Conservation (phyloP, 495 filamentous ascomycete species). For the Acidiella bohemica region DNA sequence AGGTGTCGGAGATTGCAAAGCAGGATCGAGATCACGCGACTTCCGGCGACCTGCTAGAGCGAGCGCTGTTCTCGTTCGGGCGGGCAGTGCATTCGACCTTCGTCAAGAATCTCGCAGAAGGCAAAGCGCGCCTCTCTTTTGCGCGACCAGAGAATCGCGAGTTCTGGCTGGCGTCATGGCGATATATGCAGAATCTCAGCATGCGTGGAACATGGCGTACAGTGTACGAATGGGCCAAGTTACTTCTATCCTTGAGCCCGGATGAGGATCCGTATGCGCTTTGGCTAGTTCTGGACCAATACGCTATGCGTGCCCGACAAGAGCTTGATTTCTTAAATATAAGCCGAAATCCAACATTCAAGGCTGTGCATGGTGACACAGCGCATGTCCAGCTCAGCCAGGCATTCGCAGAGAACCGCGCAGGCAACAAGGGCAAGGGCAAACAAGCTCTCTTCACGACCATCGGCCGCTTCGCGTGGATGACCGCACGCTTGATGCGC, state of each 20-base stretch:
- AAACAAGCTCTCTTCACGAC: constrained; percentile 47
- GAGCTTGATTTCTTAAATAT: constrained; percentile 62
- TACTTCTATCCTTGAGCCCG: constrained; percentile 64
- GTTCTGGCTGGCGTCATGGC: constrained; percentile 78
- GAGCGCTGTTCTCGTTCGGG: constrained; percentile 86
- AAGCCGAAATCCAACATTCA: constrained; percentile 44
- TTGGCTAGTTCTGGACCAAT: constrained; percentile 61
- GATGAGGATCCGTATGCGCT: constrained; percentile 70
- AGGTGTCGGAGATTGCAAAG: constrained; percentile 82
- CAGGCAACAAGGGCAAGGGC: constrained; percentile 50
- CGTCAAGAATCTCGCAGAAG: constrained; percentile 55
- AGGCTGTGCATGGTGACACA: constrained; percentile 28
- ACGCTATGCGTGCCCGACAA: constrained; percentile 68
- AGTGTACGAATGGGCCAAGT: constrained; percentile 81
- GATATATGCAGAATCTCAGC: constrained; percentile 68
- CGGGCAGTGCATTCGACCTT: constrained; percentile 73
- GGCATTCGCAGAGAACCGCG: constrained; percentile 57
- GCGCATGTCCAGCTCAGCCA: constrained; percentile 61
- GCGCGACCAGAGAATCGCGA: constrained; percentile 72
- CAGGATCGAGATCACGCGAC: constrained; percentile 76
- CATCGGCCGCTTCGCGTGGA: constrained; percentile 66
- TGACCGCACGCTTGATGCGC: constrained; percentile 61
- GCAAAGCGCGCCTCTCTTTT: constrained; percentile 70
- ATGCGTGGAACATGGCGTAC: constrained; percentile 91
- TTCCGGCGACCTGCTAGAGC: constrained; percentile 76